Evolutionary conservation across 2,329 filamentous ascomycete species (phyloP), one percentile per base, ranked within the genome.

Genomic region (Emergomyces pasteurianus): DNA sequence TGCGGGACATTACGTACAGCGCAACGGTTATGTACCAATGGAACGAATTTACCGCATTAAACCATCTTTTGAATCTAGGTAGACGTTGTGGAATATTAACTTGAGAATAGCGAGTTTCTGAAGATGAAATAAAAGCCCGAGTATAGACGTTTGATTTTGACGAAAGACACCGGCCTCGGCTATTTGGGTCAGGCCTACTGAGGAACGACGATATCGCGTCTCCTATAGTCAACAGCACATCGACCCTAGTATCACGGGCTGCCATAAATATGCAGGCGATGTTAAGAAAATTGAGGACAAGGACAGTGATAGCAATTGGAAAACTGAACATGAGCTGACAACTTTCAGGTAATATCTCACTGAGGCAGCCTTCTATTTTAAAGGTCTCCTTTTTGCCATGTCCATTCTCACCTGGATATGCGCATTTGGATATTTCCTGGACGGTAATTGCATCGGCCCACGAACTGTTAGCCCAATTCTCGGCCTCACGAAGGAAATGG

Each of bases 141-240:
- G 34, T 56, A 56, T 60, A 49, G 3, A 59, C 34, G 12, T 63
- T 58, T 26, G 61, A 57, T 28, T 63, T 66, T 1, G 64, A 67
- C 1, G 67, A 58, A 18, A 72, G 59, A 63, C 68, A 66, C 61
- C 65, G 55, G 46, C 63, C 62, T 26, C 64, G 57, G 0, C 70
- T 74, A 1, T 64, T 69, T 0, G 60, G 60, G 62, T 76, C 75
- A 0, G 68, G 69, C 4, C 62, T 38, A 26, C 64, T 64, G 2
- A 76, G 63, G 52, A 76, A 77, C 0, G 73, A 74, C 9, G 70
- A 66, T 12, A 76, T 68, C 0, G 70, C 72, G 62, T 76, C 74
- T 6, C 74, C 74, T 1, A 71, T 65, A 26, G 58, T 59, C 31
- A 53, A n/a, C 1, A 59, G 18, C 1, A 52, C 28, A 21, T 59